Evolutionary conservation across 2,329 filamentous ascomycete genomes (phyloP).

Genomic region (Curvularia hawaiiensis): DNA sequence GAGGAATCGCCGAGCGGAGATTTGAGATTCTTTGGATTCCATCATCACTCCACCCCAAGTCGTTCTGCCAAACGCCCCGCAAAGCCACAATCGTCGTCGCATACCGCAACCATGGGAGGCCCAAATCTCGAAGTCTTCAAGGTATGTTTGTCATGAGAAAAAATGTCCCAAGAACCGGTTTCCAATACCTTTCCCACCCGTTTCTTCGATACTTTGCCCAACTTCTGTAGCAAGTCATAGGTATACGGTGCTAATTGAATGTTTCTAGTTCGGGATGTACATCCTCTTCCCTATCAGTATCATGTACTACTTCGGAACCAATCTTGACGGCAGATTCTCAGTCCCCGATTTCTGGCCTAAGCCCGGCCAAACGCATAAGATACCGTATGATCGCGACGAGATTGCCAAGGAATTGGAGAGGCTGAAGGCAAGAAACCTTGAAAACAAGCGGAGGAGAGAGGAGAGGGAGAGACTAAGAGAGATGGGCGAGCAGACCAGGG

Average conservation of each 20-base stretch:
- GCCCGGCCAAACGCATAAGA: constrained; percentile 73
- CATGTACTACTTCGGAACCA: constrained; percentile 99
- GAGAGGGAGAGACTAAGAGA: constrained; percentile 43
- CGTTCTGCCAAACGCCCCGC: constrained; percentile 1
- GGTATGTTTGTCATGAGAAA: constrained; percentile 54
- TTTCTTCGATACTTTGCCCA: constrained; percentile 4
- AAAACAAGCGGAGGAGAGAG: constrained; percentile 55
- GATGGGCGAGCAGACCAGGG: constrained; percentile 24
- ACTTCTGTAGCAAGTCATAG: not conserved
- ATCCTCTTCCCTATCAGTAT: constrained; percentile 98
- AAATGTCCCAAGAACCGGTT: not conserved
- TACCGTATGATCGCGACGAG: constrained; percentile 79
- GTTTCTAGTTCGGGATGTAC: constrained; percentile 90
- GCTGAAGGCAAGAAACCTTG: constrained; percentile 60
- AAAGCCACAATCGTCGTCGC: not conserved
- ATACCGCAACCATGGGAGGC: constrained; percentile 68
- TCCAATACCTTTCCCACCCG: not conserved
- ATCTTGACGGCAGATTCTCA: constrained; percentile 83
- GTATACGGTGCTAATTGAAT: not conserved
- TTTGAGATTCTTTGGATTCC: constrained; percentile 8
- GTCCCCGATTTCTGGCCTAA: constrained; percentile 95
- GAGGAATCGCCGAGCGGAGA: constrained; percentile 13
- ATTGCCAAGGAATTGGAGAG: constrained; percentile 81
- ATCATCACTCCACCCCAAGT: constrained; percentile 12
- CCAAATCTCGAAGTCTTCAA: constrained; percentile 96